Evolutionary conservation across 2,329 filamentous ascomycete species (phyloP).

Genomic region (Emmonsiellopsis sp.): DNA sequence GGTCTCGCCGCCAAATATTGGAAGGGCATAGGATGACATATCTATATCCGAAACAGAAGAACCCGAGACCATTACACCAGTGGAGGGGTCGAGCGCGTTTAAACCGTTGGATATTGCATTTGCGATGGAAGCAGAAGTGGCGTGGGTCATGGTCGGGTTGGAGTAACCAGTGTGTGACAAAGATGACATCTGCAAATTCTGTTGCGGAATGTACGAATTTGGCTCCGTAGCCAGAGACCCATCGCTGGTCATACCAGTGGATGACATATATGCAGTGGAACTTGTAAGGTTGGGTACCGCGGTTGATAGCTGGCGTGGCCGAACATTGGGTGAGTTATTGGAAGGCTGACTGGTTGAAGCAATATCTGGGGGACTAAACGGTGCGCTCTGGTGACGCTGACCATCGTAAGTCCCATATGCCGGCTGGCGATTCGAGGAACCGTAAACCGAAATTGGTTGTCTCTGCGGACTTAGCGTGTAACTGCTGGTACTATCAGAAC

Average conservation of each 20-base stretch:
- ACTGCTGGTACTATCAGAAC: conserved; percentile 19
- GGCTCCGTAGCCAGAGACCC: not conserved
- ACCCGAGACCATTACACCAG: conserved; percentile 17
- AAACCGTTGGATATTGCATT: conserved; percentile 20
- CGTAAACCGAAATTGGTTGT: conserved; percentile 16
- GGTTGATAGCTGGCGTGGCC: conserved; percentile 10
- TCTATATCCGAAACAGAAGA: conserved; percentile 24
- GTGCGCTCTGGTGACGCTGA: conserved; percentile 8
- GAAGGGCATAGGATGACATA: conserved; percentile 47
- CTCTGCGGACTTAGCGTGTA: conserved; percentile 20
- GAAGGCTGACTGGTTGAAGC: conserved; percentile 9
- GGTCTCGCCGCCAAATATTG: conserved; percentile 76
- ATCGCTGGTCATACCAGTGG: conserved; percentile 12
- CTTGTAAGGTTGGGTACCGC: conserved; percentile 8
- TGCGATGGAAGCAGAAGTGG: conserved; percentile 18
- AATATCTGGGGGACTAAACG: conserved; percentile 13
- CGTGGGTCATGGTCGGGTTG: conserved; percentile 11
- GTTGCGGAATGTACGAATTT: conserved; percentile 8
- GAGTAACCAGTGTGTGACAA: conserved; percentile 6
- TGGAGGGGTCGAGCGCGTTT: conserved; percentile 15
- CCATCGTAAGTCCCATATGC: conserved; percentile 14
- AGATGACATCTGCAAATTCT: conserved; percentile 8
- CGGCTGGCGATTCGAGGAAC: conserved; percentile 16
- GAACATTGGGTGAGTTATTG: conserved; percentile 5
- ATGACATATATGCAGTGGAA: conserved; percentile 12